Conservation (phyloP, 1,284 basidiomycete genomes). For the Pseudozyma tsukubaensis region DNA sequence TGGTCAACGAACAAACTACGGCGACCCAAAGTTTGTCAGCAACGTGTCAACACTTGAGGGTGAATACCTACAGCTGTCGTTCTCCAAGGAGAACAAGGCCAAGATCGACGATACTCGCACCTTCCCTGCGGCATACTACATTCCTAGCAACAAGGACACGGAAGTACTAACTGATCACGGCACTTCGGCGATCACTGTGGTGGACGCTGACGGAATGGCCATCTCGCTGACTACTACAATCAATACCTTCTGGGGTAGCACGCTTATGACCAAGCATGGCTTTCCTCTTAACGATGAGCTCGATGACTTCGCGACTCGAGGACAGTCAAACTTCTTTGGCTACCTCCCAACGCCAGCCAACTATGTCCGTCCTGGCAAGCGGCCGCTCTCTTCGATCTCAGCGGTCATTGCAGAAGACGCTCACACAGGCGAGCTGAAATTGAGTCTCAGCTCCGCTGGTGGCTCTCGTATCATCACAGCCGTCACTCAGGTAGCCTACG, state of each 20-base stretch:
- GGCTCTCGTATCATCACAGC: conserved; percentile 71
- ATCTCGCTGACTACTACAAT: conserved; percentile 71
- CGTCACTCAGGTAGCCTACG: conserved; percentile 67
- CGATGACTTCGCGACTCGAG: conserved; percentile 70
- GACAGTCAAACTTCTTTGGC: conserved; percentile 69
- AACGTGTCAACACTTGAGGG: conserved; percentile 69
- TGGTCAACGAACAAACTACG: conserved; percentile 69
- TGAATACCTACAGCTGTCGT: conserved; percentile 62
- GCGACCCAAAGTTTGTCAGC: conserved; percentile 70
- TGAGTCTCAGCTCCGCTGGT: conserved; percentile 70
- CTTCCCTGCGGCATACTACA: conserved; percentile 65
- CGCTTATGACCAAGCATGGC: conserved; percentile 57
- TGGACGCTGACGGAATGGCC: conserved; percentile 69
- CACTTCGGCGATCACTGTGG: conserved; percentile 69
- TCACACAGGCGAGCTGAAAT: conserved; percentile 66
- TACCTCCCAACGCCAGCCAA: conserved; percentile 65
- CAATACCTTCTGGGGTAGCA: conserved; percentile 69
- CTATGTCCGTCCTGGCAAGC: conserved; percentile 69
- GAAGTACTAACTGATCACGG: conserved; percentile 66
- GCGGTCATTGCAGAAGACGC: conserved; percentile 69
- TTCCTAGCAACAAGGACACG: conserved; percentile 61
- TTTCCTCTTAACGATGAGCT: conserved; percentile 68
- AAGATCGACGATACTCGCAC: conserved; percentile 62
- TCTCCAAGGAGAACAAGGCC: conserved; percentile 59
- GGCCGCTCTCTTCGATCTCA: conserved; percentile 69